A percentile compares a stretch with the other conserved stretches of the same genome.
phyloP scores from a whole-genome alignment of 768 basidiomycete species.

The Tricholoma flavovirens region DNA sequence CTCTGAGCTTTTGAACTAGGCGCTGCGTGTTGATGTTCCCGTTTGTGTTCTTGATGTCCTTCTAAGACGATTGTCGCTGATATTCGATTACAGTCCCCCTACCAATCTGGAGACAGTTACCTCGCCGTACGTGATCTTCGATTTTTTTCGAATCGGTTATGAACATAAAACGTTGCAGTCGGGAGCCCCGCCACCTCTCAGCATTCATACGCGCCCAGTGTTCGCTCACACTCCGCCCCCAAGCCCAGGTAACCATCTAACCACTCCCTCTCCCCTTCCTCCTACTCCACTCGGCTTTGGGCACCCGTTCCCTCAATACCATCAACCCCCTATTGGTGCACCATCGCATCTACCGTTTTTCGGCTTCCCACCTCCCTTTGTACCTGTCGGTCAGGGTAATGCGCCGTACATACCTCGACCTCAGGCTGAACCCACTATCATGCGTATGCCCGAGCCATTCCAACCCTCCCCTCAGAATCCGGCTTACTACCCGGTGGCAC shows the following conservation, averaged over 20 bases:
- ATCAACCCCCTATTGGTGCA: conserved; percentile 7
- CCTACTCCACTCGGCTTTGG: conserved; percentile 14
- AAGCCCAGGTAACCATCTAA: neutral
- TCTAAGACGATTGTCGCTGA: neutral
- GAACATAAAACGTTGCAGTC: neutral
- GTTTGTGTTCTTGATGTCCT: neutral
- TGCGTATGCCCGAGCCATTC: neutral
- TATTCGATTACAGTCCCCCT: neutral
- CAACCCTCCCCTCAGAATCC: conserved; percentile 1
- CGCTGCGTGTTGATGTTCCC: too few relatives aligned
- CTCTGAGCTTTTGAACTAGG: neutral
- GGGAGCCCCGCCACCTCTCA: neutral
- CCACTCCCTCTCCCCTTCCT: conserved; percentile 7
- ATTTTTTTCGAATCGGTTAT: neutral
- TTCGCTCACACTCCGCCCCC: neutral
- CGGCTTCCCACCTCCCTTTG: conserved; percentile 7
- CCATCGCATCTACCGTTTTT: conserved; percentile 1
- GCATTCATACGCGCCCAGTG: neutral
- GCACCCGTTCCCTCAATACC: conserved; percentile 2
- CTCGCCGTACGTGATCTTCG: neutral
- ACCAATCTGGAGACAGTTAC: neutral
- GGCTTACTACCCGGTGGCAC: conserved; percentile 6
- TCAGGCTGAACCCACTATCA: neutral
- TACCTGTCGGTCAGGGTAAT: conserved; percentile 3
- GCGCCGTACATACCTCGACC: conserved; percentile 3